Evolutionary conservation across 805 yeast species (phyloP), one percentile per base, ranked within the genome.

Genomic region (Komagataella pseudopastoris): DNA sequence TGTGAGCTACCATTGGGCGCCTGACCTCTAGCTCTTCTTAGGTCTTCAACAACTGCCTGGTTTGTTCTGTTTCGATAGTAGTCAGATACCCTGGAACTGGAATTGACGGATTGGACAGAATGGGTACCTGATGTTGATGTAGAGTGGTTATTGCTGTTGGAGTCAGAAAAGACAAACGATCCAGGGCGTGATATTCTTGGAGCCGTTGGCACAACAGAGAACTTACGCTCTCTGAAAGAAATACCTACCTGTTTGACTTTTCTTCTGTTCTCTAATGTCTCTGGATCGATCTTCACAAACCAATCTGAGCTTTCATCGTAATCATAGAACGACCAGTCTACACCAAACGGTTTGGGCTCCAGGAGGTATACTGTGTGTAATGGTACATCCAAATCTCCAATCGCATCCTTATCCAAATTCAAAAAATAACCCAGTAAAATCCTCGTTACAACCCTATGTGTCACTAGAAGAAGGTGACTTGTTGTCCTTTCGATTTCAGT

Each of bases 261-360:
- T 66, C 74, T 77, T 55, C 70, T 70, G 56, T 77, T 80, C 46
- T 75, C 79, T 49, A 75, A 64, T 48, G 51, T 53, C 23, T 62
- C 62, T 10, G 67, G 62, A 50, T 65, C 77, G 3, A 88, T 83
- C 59, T 85, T 79, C 51, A 70, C 76, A 68, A 91, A 91, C 83
- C 88, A 80, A 63, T 89, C 90, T 45, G 74, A 66, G 2, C 66
- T 67, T 58, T 90, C 96, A 59, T 87, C 85, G 67, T 83, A 91
- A 63, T 89, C 96, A 67, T 83, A 91, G 63, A 90, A 72, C 12
- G 85, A 77, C 88, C 96, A 91, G 54, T 88, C 95, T 2, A 95
- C 95, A 2, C 98, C 98, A 65, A 88, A 91, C 0, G 98, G 97
- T 64, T 87, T 88, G 49, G 91, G 89, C 61, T 91, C 97, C 54